These are phyloP conservation scores for Trypanosoma lewisi DNA, from an alignment of 208 protist genomes.

Conservation along the genomic window DNA sequence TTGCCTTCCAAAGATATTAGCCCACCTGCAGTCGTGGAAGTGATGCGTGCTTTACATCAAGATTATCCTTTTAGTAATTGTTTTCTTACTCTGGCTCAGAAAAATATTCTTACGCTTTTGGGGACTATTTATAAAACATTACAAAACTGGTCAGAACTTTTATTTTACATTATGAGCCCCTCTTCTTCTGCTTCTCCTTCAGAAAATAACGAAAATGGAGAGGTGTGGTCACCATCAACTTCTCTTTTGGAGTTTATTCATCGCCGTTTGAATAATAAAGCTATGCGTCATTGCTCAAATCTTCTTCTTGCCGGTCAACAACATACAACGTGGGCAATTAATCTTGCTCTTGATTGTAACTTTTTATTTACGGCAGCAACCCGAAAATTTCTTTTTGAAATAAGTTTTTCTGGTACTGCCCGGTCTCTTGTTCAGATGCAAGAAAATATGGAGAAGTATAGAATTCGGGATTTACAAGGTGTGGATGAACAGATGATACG, in stretches of 20 bases:
- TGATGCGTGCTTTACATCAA: conserved; percentile 25
- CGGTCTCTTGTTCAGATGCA: conserved; percentile 62
- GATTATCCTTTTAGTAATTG: conserved; percentile 50
- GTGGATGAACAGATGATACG: conserved; percentile 17
- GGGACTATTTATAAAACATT: conserved; percentile 47
- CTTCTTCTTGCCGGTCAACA: conserved; percentile 75
- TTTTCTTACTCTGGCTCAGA: conserved; percentile 47
- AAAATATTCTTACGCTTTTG: conserved; percentile 64
- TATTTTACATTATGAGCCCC: conserved; percentile 15
- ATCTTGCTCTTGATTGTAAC: conserved; percentile 72
- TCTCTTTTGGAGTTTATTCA: conserved; percentile 60
- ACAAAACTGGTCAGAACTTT: conserved; percentile 48
- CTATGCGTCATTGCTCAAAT: conserved; percentile 72
- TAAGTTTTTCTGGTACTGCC: conserved; percentile 65
- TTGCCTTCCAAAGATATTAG: conserved; percentile 28
- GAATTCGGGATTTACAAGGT: conserved; percentile 23
- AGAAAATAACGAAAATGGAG: conserved; percentile 3
- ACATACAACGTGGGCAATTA: conserved; percentile 70
- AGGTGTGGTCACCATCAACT: conserved; percentile 36
- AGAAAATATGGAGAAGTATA: conserved; percentile 38
- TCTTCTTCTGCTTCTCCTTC: conserved; percentile 9
- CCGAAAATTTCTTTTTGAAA: conserved; percentile 77
- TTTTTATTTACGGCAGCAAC: conserved; percentile 80
- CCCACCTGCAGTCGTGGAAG: conserved; percentile 20
- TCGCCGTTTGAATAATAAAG: conserved; percentile 79